Percentiles rank a stretch among this genome's conserved stretches.
Conservation (phyloP, 192 early-diverging fungal genomes). For the Dissophora ornata region DNA sequence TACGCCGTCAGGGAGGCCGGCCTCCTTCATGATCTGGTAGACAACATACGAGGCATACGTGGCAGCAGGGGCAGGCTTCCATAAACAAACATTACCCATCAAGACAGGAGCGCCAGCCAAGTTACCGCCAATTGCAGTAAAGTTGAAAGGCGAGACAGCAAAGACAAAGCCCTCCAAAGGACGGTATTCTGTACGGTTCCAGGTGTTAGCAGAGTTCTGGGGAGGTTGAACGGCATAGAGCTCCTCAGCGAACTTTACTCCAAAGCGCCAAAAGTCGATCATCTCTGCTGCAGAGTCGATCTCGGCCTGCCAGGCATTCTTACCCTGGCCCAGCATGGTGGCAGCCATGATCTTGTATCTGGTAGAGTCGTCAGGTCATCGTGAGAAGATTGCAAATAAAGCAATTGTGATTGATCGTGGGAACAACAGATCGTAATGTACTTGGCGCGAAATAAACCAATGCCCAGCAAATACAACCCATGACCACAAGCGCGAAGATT, state of each 20-base stretch:
- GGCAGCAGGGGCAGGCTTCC: conserved; percentile 94
- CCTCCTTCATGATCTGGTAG: conserved; percentile 91
- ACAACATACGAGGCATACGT: conserved; percentile 93
- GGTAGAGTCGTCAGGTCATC: conserved; percentile 75
- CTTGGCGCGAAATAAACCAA: no score
- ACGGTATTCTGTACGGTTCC: conserved; percentile 98
- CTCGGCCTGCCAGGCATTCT: conserved; percentile 99
- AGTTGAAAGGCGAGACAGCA: conserved; percentile 99
- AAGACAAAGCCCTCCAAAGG: conserved; percentile 97
- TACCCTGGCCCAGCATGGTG: conserved; percentile 98
- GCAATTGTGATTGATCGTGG: no score
- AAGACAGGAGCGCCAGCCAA: conserved; percentile 91
- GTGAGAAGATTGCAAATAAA: no score
- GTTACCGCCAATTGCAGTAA: conserved; percentile 99
- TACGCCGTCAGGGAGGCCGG: conserved; percentile 95
- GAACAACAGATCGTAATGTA: no score
- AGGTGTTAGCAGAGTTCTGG: conserved; percentile 82
- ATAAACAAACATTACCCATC: conserved; percentile 98
- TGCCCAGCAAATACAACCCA: no score
- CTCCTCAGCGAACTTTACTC: conserved; percentile 92
- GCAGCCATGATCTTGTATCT: conserved; percentile 87
- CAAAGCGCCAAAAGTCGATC: conserved; percentile 95
- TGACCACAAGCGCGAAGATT: no score
- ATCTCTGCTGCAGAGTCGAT: conserved; percentile 97
- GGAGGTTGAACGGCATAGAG: conserved; percentile 94